phyloP scores from a whole-genome alignment of 164 flowering plant species.

The Paratinospora sagittata region DNA sequence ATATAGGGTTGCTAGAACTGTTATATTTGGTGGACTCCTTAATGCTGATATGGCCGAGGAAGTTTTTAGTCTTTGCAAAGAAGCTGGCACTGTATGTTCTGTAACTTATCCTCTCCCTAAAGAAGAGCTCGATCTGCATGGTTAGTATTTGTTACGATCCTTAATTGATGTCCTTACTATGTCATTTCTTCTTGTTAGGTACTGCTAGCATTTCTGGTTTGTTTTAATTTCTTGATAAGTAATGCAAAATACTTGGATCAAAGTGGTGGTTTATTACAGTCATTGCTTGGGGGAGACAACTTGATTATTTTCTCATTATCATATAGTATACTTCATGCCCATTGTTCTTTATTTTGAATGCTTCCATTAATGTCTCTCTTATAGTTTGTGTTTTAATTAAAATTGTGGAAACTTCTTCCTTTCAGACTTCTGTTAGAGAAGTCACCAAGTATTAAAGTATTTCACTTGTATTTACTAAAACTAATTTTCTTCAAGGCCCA shows the following conservation, averaged over 20 bases:
- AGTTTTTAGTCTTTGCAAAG: constrained; percentile 50
- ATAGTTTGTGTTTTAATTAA: no score
- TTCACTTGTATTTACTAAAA: no score
- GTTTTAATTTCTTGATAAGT: background rate
- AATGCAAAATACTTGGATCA: background rate
- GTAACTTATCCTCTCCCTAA: constrained; percentile 74
- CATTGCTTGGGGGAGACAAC: background rate
- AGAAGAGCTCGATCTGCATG: constrained; percentile 62
- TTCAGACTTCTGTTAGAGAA: no score
- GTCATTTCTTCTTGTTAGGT: background rate
- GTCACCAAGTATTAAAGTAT: no score
- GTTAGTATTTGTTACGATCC: constrained; percentile 32
- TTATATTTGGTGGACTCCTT: constrained; percentile 72
- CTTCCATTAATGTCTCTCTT: background rate
- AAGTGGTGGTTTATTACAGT: background rate
- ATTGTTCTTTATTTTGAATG: background rate
- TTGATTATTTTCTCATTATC: background rate
- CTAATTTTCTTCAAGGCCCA: no score
- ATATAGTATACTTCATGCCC: background rate
- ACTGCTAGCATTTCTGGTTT: no score
- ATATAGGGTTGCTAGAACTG: constrained; percentile 81
- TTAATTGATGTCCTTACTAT: background rate
- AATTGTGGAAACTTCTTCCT: no score
- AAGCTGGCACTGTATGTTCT: constrained; percentile 59
- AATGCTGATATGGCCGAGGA: constrained; percentile 70